A percentile compares a stretch with the other conserved stretches of the same genome.
phyloP scores from a whole-genome alignment of 352 stramenopile genomes.

The Phytopythium cucurbitacearum region DNA sequence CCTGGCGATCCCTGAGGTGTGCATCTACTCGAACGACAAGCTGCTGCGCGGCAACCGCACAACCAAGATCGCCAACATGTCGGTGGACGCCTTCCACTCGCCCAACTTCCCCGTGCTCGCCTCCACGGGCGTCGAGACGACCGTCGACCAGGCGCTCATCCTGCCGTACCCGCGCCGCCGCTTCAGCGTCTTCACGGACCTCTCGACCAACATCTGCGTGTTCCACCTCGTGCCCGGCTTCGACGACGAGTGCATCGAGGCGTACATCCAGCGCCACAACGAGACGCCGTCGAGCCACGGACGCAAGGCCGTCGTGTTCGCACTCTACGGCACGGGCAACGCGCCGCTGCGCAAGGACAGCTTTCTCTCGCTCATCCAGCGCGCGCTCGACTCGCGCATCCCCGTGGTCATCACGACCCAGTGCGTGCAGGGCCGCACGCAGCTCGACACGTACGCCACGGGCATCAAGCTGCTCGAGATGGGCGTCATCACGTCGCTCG shows the following conservation, averaged over 20 bases:
- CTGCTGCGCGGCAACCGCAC: constrained; percentile 93
- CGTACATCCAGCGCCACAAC: constrained; percentile 70
- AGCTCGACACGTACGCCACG: constrained; percentile 92
- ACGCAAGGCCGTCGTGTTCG: constrained; percentile 85
- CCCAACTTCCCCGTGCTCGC: constrained; percentile 94
- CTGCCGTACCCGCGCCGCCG: constrained; percentile 84
- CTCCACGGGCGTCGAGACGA: constrained; percentile 91
- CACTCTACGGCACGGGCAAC: constrained; percentile 96
- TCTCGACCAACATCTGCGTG: constrained; percentile 92
- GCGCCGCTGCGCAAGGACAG: constrained; percentile 84
- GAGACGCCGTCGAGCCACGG: constrained; percentile 11
- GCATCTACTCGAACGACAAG: constrained; percentile 96
- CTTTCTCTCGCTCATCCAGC: constrained; percentile 85
- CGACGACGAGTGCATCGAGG: constrained; percentile 82
- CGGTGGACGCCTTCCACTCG: constrained; percentile 95
- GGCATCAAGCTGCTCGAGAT: constrained; percentile 86
- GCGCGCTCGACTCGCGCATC: constrained; percentile 76
- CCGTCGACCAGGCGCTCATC: constrained; percentile 88
- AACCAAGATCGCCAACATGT: constrained; percentile 94
- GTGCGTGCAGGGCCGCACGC: constrained; percentile 91
- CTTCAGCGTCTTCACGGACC: constrained; percentile 87
- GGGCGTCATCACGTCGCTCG: constrained; percentile 92
- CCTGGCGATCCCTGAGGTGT: constrained; percentile 85
- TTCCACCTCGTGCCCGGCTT: constrained; percentile 89
- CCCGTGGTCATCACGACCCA: constrained; percentile 93